phyloP scores from a whole-genome alignment of 2,329 filamentous ascomycete species.

The Aspergillus sp. region DNA sequence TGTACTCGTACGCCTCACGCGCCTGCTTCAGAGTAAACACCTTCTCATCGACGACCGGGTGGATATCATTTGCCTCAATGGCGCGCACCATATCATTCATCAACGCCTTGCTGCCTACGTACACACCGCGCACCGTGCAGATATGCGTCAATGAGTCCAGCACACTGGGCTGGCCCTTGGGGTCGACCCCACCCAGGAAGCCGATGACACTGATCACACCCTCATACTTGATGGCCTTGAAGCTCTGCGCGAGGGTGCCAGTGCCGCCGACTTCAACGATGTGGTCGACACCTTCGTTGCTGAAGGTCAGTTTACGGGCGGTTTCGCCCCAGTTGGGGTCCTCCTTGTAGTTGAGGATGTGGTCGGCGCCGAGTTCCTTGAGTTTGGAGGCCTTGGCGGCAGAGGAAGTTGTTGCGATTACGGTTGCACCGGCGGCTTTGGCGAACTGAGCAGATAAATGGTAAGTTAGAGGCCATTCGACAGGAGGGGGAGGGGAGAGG shows the following conservation, averaged over 20 bases:
- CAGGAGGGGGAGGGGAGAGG: not conserved
- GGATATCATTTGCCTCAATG: slow-evolving; percentile 52
- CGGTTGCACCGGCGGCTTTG: slow-evolving; percentile 43
- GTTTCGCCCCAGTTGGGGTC: slow-evolving; percentile 52
- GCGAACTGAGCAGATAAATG: slow-evolving; percentile 30
- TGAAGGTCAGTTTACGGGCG: slow-evolving; percentile 44
- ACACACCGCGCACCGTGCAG: slow-evolving; percentile 50
- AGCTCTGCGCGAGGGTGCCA: slow-evolving; percentile 49
- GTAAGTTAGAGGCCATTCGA: too few species aligned
- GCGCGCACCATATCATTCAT: slow-evolving; percentile 54
- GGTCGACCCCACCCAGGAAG: slow-evolving; percentile 45
- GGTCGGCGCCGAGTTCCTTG: slow-evolving; percentile 49
- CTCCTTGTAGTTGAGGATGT: slow-evolving; percentile 54
- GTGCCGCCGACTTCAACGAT: slow-evolving; percentile 60
- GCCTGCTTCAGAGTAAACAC: slow-evolving; percentile 46
- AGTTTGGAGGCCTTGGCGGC: slow-evolving; percentile 47
- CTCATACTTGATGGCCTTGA: slow-evolving; percentile 48
- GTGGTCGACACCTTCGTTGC: slow-evolving; percentile 51
- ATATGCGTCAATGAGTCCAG: slow-evolving; percentile 44
- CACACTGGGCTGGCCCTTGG: slow-evolving; percentile 43
- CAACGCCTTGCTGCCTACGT: slow-evolving; percentile 48
- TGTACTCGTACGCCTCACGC: slow-evolving; percentile 49
- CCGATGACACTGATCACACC: slow-evolving; percentile 51
- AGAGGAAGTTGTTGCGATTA: slow-evolving; percentile 54
- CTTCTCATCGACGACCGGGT: slow-evolving; percentile 52